Evolutionary conservation across 2,329 filamentous ascomycete species (phyloP), one percentile per base, ranked within the genome.

Genomic region (Seiridium cupressi): DNA sequence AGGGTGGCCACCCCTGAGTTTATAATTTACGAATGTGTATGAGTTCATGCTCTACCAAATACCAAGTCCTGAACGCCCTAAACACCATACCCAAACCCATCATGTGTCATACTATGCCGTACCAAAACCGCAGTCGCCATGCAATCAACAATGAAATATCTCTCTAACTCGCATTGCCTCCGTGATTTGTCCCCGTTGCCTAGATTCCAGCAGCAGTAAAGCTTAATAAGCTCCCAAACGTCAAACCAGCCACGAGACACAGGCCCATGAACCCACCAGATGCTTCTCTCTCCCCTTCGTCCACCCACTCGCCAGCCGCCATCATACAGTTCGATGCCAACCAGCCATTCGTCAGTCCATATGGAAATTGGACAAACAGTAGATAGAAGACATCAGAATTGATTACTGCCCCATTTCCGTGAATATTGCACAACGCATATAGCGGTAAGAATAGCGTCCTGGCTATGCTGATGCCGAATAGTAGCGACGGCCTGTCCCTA

Each of bases 201-300:
- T 64, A 82, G 55, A 84, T 73, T 5, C 78, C 79, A 0, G 88
- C 84, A 63, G 86, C 86, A 8, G 87, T 81, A 75, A 98, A 99
- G 73, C 93, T 98, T 72, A 96, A 74, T 68, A 98, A 75, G 76
- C 94, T 98, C n/a, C 95, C 95, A 32, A 83, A 81, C 2, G 92
- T 86, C 75, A 98, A 76, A 0, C 95, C 95, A 4, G 85, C 86
- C 18, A 97, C 91, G n/a, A 98, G 84, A 73, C 89, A 92, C 64
- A 97, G 74, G 3, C 91, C 90, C 95, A 99, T 98, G 73, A 98
- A 98, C 1, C 90, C 92, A 51, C 94, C 95, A 0, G 93, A 89
- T 5, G 92, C 93, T 77, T 97, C 93, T 40, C 90, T 83, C 78
- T 99, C 94, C 8, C 89, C 87, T 1, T 89, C 85, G 3, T 89